These are phyloP conservation scores for Plasmodium vivax DNA, from an alignment of 169 alveolate genomes.

Conservation along the genomic window DNA sequence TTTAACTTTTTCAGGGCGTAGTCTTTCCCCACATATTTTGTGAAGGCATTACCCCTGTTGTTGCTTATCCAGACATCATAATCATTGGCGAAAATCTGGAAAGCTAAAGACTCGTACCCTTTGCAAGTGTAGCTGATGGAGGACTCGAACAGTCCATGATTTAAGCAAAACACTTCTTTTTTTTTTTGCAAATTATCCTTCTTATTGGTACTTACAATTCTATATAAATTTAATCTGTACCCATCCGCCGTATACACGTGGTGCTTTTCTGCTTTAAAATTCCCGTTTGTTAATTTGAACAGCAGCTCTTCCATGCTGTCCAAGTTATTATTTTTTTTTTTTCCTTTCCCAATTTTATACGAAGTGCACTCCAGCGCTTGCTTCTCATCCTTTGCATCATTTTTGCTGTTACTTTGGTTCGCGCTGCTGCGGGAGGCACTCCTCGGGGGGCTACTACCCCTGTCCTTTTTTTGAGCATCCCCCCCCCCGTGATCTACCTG, in stretches of 20 bases:
- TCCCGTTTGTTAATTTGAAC: slow-evolving; percentile 10
- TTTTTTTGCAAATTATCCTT: background rate
- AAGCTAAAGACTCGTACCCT: slow-evolving; percentile 40
- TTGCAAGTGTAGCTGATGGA: slow-evolving; percentile 21
- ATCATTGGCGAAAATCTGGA: slow-evolving; percentile 31
- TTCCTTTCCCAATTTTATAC: background rate
- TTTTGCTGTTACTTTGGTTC: background rate
- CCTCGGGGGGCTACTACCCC: background rate
- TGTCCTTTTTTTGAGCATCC: background rate
- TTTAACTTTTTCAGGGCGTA: slow-evolving; percentile 30
- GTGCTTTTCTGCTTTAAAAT: slow-evolving; percentile 46
- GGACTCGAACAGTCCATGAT: slow-evolving; percentile 41
- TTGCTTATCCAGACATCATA: slow-evolving; percentile 57
- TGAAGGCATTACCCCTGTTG: slow-evolving; percentile 49
- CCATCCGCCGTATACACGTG: slow-evolving; percentile 57
- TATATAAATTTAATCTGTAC: slow-evolving; percentile 46
- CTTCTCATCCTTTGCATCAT: background rate
- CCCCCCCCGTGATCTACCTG: background rate
- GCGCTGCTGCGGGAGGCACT: background rate
- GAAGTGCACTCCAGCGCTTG: background rate
- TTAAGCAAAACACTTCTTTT: slow-evolving; percentile 49
- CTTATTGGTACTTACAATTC: slow-evolving; percentile 1
- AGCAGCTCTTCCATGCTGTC: slow-evolving; percentile 28
- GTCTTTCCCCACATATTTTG: slow-evolving; percentile 53
- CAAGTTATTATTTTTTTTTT: background rate